These are phyloP conservation scores for Bruguiera sexangula DNA, from an alignment of 345 rosid genomes.

Conservation along the genomic window DNA sequence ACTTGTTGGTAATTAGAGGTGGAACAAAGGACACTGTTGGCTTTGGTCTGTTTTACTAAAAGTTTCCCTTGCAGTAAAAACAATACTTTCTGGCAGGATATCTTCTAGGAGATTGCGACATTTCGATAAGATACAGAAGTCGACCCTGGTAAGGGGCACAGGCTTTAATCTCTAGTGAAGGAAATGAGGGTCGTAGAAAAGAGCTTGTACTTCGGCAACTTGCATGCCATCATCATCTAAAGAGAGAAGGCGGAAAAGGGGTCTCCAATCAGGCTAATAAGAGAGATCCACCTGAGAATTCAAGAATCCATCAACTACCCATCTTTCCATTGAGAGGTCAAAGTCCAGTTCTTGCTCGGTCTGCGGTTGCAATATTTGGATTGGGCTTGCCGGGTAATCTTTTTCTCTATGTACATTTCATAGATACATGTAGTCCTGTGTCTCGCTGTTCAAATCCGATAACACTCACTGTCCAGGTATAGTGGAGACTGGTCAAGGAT, in stretches of 20 bases:
- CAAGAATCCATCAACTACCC: slow-evolving; percentile 3
- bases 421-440: neutral
- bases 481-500: slow-evolving; percentile 98
- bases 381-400: slow-evolving; percentile 76
- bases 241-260: slow-evolving; percentile 13
- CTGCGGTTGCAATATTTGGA: slow-evolving; percentile 48
- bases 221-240: slow-evolving; percentile 9
- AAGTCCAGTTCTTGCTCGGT: slow-evolving; percentile 25
- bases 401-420: neutral
- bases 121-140: neutral
- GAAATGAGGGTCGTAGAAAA: slow-evolving; percentile 32
- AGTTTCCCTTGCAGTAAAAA: too few relatives aligned
- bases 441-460: slow-evolving; percentile 1
- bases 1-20: too few relatives aligned
- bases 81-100: too few relatives aligned
- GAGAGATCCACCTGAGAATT: slow-evolving; percentile 28
- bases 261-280: slow-evolving; percentile 28
- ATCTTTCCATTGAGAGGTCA: slow-evolving; percentile 9
- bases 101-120: neutral
- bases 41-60: too few relatives aligned
- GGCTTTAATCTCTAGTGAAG: neutral
- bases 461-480: slow-evolving; percentile 38
- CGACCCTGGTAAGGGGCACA: neutral
- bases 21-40: too few relatives aligned
- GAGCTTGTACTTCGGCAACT: slow-evolving; percentile 21